Evolutionary conservation across 805 yeast genomes (phyloP).

Genomic region (Sungouiella blattae): DNA sequence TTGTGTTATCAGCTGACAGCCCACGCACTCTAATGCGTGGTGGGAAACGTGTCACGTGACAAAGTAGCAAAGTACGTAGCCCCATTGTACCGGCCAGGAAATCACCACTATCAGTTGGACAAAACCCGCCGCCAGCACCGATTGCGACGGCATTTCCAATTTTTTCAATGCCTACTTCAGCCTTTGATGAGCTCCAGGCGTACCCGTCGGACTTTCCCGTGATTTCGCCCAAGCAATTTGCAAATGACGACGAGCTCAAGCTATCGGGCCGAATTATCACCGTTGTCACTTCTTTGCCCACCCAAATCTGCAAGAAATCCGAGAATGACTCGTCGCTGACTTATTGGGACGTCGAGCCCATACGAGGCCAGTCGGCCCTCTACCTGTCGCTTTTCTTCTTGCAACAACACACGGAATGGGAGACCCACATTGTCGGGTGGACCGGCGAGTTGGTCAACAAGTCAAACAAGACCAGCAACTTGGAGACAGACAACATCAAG

Average conservation of each 20-base stretch:
- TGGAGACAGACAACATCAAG: constrained; percentile 30
- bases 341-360: constrained; percentile 58
- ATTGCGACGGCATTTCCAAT: too few relatives aligned
- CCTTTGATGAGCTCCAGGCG: constrained; percentile 20
- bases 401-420: constrained; percentile 71
- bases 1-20: too few relatives aligned
- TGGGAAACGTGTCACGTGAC: too few relatives aligned
- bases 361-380: constrained; percentile 82
- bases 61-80: too few relatives aligned
- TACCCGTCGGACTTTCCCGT: constrained; percentile 16
- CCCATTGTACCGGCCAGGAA: too few relatives aligned
- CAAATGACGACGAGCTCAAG: constrained; percentile 24
- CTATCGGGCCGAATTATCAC: constrained; percentile 66
- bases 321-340: constrained; percentile 26
- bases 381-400: constrained; percentile 70
- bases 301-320: constrained; percentile 47
- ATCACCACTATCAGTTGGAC: not conserved
- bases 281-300: constrained; percentile 67
- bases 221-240: constrained; percentile 29
- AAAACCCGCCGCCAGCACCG: too few relatives aligned
- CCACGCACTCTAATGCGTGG: too few relatives aligned
- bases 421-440: constrained; percentile 88
- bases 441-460: constrained; percentile 74
- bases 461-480: constrained; percentile 15
- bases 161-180: constrained; percentile 13